Evolutionary conservation across 2,329 filamentous ascomycete genomes (phyloP).

Genomic region (Clathrospora elynae): DNA sequence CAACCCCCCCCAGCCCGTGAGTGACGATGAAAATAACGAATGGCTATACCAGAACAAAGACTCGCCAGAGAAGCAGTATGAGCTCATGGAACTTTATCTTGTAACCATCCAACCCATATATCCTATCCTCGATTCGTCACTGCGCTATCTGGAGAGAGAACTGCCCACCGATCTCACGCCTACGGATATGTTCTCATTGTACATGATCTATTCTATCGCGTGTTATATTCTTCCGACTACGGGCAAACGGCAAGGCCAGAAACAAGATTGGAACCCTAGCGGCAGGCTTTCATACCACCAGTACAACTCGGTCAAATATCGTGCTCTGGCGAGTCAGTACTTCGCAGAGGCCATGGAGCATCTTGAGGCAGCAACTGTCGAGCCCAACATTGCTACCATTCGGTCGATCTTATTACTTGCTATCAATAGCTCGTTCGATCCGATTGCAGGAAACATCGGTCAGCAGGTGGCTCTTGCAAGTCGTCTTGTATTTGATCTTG

Average conservation of each 20-base stretch:
- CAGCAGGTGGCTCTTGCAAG: constrained; percentile 46
- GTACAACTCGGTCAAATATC: constrained; percentile 38
- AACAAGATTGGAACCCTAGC: constrained; percentile 28
- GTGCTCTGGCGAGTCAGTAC: constrained; percentile 33
- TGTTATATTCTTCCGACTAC: constrained; percentile 41
- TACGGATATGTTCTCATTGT: constrained; percentile 38
- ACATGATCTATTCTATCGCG: constrained; percentile 46
- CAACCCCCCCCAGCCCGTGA: constrained; percentile 19
- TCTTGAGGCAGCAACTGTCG: constrained; percentile 41
- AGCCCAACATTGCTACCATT: constrained; percentile 40
- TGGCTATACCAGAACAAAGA: constrained; percentile 32
- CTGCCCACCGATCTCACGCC: constrained; percentile 31
- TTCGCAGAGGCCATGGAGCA: constrained; percentile 40
- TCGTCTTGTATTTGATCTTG: constrained; percentile 40
- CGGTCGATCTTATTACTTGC: constrained; percentile 42
- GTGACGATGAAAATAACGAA: constrained; percentile 32
- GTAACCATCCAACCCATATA: constrained; percentile 37
- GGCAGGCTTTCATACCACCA: constrained; percentile 39
- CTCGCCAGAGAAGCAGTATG: constrained; percentile 31
- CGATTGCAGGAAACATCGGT: constrained; percentile 42
- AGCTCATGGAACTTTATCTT: constrained; percentile 40
- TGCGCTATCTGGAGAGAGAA: constrained; percentile 33
- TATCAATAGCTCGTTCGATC: constrained; percentile 46
- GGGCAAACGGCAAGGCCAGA: constrained; percentile 27
- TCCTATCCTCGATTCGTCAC: constrained; percentile 36